Conservation (phyloP, 495 filamentous ascomycete genomes). For the Achaetomiella virescens region DNA sequence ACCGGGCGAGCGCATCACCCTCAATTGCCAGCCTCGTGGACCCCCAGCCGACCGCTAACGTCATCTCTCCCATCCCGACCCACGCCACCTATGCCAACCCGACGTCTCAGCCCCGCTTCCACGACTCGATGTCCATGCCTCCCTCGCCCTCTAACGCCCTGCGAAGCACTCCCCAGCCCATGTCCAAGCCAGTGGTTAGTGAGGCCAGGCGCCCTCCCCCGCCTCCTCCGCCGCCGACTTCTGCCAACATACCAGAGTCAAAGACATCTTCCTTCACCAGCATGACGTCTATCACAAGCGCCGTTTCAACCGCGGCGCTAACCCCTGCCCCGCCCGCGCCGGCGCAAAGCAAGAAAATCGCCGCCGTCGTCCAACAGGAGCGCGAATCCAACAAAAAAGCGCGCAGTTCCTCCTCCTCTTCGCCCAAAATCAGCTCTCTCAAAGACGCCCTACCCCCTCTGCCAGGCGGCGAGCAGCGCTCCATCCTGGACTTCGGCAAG, state of each 20-base stretch:
- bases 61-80: conserved; percentile 41
- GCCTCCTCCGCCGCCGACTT: conserved; percentile 23
- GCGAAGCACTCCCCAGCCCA: conserved; percentile 25
- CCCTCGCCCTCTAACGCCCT: conserved; percentile 26
- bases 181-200: conserved; percentile 29
- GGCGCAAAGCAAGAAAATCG: conserved; percentile 28
- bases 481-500: conserved; percentile 47
- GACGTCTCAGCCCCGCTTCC: conserved; percentile 22
- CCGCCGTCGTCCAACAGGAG: conserved; percentile 29
- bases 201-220: conserved; percentile 32
- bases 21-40: conserved; percentile 88
- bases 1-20: conserved; percentile 77
- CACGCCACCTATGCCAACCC: conserved; percentile 35
- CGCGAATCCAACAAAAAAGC: conserved; percentile 39
- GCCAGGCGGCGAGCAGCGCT: conserved; percentile 38
- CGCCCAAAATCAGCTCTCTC: conserved; percentile 33
- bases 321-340: conserved; percentile 10
- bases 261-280: conserved; percentile 38
- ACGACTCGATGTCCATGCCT: conserved; percentile 27
- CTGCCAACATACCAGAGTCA: conserved; percentile 16
- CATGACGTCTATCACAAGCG: conserved; percentile 21
- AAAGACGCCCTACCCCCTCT: conserved; percentile 38
- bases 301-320: conserved; percentile 5
- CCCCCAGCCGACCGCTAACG: conserved; percentile 47
- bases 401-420: conserved; percentile 35